phyloP scores from a whole-genome alignment of 495 filamentous ascomycete genomes.

The Penicillium crystallinum region DNA sequence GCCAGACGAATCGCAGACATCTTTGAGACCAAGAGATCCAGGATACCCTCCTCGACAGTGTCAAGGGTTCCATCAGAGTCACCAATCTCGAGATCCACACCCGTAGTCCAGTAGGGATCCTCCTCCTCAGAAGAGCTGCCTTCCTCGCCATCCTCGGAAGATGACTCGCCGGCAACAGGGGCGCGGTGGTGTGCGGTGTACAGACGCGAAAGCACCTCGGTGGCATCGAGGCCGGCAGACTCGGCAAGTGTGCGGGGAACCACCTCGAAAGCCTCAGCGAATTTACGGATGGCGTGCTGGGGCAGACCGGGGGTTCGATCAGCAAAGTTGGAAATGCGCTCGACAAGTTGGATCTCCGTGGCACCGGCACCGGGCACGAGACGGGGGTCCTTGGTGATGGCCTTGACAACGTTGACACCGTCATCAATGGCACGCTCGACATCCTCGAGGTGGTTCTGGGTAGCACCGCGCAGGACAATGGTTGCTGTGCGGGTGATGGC shows the following conservation, averaged over 20 bases:
- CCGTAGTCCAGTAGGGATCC: conserved; percentile 77
- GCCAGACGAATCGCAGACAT: conserved; percentile 95
- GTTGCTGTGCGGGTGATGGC: conserved; percentile 90
- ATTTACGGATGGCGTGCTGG: conserved; percentile 96
- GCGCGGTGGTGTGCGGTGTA: conserved; percentile 84
- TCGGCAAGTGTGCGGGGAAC: conserved; percentile 90
- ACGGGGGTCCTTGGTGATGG: conserved; percentile 86
- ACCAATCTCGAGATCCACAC: conserved; percentile 88
- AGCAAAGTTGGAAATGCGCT: conserved; percentile 79
- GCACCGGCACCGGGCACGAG: conserved; percentile 94
- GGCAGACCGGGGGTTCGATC: conserved; percentile 88
- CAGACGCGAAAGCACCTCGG: conserved; percentile 83
- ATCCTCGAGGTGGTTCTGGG: conserved; percentile 96
- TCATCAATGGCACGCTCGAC: conserved; percentile 97
- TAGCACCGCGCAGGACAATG: conserved; percentile 90
- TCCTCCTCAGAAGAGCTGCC: conserved; percentile 43
- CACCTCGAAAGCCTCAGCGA: conserved; percentile 95
- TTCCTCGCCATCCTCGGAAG: conserved; percentile 35
- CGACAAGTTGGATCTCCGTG: conserved; percentile 90
- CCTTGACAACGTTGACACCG: conserved; percentile 98
- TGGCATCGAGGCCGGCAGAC: conserved; percentile 90
- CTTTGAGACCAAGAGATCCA: conserved; percentile 89
- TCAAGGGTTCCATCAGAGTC: conserved; percentile 78
- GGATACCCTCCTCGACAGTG: conserved; percentile 81
- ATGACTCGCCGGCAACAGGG: conserved; percentile 20